These are phyloP conservation scores for Stevia rebaudiana DNA, from an alignment of 140 eudicot genomes.

Conservation along the genomic window DNA sequence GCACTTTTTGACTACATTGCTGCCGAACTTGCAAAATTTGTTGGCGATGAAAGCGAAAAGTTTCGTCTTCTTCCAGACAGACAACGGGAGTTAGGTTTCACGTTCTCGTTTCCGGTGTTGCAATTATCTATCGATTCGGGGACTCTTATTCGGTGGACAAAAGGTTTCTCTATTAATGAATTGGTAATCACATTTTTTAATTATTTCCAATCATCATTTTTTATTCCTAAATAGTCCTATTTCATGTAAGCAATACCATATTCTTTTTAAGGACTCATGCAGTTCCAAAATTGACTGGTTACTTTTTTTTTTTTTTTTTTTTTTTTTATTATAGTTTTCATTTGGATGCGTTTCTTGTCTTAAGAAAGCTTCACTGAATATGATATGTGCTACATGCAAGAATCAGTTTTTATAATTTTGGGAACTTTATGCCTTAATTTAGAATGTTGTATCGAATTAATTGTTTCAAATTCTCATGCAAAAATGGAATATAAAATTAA, in stretches of 20 bases:
- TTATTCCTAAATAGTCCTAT: neutral
- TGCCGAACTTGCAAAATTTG: constrained; percentile 68
- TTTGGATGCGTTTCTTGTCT: neutral
- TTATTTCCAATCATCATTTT: neutral
- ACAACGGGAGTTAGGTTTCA: constrained; percentile 90
- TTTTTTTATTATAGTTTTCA: neutral
- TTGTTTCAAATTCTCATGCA: neutral
- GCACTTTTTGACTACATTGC: constrained; percentile 84
- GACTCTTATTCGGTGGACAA: constrained; percentile 82
- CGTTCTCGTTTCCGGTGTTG: constrained; percentile 94
- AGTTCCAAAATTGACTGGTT: too few relatives aligned
- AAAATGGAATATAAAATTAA: too few relatives aligned
- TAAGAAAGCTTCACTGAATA: neutral
- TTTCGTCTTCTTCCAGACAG: constrained; percentile 51
- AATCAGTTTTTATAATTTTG: neutral
- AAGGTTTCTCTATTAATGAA: constrained; percentile 84
- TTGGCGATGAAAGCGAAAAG: constrained; percentile 53
- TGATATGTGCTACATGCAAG: neutral
- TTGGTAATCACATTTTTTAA: constrained; percentile 36
- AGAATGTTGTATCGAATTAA: neutral
- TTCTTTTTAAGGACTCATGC: too few relatives aligned
- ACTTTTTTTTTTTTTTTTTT: neutral
- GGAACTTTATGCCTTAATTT: neutral
- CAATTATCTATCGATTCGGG: constrained; percentile 83
- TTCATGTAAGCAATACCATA: too few relatives aligned